phyloP scores from a whole-genome alignment of 495 filamentous ascomycete genomes.

The Penicillium riverlandense region DNA sequence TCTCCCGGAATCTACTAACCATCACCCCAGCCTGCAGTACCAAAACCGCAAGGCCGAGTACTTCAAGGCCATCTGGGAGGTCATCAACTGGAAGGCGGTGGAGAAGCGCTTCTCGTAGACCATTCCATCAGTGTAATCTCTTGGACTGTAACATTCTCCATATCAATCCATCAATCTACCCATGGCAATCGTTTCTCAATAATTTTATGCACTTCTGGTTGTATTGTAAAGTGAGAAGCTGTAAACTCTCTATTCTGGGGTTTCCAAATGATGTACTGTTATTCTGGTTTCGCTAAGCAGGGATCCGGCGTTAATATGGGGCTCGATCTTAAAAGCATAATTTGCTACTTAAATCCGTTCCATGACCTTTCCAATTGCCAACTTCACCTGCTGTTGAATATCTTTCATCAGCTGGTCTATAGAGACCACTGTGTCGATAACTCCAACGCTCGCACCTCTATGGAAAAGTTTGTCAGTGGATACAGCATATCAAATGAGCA shows the following conservation, averaged over 20 bases:
- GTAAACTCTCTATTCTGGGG: no score
- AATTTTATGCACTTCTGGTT: not conserved
- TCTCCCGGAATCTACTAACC: constrained; percentile 29
- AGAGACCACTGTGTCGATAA: constrained; percentile 10
- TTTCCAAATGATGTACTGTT: no score
- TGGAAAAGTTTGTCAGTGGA: not conserved
- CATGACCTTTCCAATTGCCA: not conserved
- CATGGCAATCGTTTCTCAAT: no score
- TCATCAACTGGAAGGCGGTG: constrained; percentile 94
- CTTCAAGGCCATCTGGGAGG: constrained; percentile 93
- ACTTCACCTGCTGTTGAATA: constrained; percentile 7
- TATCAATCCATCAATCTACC: no score
- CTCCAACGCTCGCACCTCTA: constrained; percentile 17
- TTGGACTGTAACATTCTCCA: not conserved
- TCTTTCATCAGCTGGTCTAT: constrained; percentile 9
- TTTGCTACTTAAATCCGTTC: no score
- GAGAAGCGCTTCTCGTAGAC: constrained; percentile 66
- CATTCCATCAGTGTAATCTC: not conserved
- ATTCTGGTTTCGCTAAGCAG: no score
- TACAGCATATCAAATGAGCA: not conserved
- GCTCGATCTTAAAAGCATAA: no score
- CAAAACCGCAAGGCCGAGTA: constrained; percentile 99
- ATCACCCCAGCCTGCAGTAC: constrained; percentile 71
- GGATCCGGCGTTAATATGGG: no score
- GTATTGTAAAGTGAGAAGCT: constrained; percentile 11